Conservation (phyloP, 345 rosid species). For the Salix udensis region DNA sequence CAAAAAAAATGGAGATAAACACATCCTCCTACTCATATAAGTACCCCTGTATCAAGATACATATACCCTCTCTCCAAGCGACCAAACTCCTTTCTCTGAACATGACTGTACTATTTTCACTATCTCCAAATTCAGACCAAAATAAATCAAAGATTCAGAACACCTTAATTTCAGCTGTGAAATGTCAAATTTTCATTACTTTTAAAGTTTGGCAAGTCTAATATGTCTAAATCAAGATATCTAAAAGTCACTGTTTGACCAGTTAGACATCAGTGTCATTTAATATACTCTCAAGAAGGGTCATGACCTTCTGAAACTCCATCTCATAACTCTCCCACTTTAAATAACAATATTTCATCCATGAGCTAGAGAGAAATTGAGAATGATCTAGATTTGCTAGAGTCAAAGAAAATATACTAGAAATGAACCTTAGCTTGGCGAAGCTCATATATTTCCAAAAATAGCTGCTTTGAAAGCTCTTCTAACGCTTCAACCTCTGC, state of each 20-base stretch:
- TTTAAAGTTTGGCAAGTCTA: no score
- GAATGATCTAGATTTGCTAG: background rate
- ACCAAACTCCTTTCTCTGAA: background rate
- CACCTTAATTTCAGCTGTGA: background rate
- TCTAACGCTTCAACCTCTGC: conserved; percentile 92
- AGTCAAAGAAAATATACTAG: conserved; percentile 6
- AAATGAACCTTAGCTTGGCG: conserved; percentile 82
- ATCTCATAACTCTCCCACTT: background rate
- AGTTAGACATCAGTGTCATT: background rate
- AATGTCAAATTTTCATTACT: no score
- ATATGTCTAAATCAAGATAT: background rate
- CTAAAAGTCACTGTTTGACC: background rate
- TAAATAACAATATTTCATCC: background rate
- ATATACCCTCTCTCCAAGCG: background rate
- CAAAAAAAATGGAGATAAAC: background rate
- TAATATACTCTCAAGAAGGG: background rate
- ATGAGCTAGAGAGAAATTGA: background rate
- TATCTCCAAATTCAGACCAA: background rate
- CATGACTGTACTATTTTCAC: background rate
- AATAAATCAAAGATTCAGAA: background rate
- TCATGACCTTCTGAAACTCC: background rate
- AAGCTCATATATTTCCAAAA: conserved; percentile 96
- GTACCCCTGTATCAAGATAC: background rate
- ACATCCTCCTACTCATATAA: background rate
- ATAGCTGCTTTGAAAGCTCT: conserved; percentile 94